Conservation (phyloP, 495 filamentous ascomycete genomes). For the Neurospora africana region DNA sequence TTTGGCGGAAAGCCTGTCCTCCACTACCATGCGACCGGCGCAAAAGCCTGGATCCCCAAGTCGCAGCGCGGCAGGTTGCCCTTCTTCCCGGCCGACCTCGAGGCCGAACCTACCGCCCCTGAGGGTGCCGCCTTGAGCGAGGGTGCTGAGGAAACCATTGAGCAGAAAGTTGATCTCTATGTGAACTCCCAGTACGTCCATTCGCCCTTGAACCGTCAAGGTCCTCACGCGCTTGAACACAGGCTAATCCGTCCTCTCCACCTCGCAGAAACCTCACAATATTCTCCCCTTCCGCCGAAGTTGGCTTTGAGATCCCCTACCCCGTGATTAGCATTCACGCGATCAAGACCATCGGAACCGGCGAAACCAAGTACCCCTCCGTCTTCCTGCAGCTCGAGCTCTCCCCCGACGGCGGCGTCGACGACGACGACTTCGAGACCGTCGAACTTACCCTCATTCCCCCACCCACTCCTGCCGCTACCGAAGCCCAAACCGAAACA, state of each 20-base stretch:
- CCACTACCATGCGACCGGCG: constrained; percentile 55
- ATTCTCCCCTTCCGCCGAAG: constrained; percentile 48
- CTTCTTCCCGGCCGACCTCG: constrained; percentile 36
- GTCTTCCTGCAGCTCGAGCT: constrained; percentile 75
- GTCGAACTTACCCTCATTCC: constrained; percentile 70
- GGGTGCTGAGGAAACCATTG: constrained; percentile 21
- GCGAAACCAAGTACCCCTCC: constrained; percentile 34
- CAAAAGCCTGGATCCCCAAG: constrained; percentile 47
- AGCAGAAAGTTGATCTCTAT: constrained; percentile 57
- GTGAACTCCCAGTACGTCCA: constrained; percentile 62
- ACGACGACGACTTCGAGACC: constrained; percentile 58
- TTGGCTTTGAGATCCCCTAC: constrained; percentile 75
- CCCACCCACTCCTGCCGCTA: constrained; percentile 5
- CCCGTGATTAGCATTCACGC: constrained; percentile 83
- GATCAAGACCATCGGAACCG: constrained; percentile 45
- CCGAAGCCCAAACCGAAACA: constrained; percentile 17
- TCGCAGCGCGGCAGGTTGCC: constrained; percentile 35
- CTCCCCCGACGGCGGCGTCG: constrained; percentile 40
- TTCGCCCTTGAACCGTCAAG: neutral
- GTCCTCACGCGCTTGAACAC: neutral
- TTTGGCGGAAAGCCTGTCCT: constrained; percentile 69
- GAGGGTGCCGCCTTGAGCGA: constrained; percentile 26
- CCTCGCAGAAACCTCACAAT: constrained; percentile 56
- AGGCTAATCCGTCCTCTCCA: constrained; percentile 7
- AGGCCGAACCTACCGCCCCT: constrained; percentile 18